phyloP scores from a whole-genome alignment of 192 early-diverging fungal species.

The Fimicolochytrium jonesii region DNA sequence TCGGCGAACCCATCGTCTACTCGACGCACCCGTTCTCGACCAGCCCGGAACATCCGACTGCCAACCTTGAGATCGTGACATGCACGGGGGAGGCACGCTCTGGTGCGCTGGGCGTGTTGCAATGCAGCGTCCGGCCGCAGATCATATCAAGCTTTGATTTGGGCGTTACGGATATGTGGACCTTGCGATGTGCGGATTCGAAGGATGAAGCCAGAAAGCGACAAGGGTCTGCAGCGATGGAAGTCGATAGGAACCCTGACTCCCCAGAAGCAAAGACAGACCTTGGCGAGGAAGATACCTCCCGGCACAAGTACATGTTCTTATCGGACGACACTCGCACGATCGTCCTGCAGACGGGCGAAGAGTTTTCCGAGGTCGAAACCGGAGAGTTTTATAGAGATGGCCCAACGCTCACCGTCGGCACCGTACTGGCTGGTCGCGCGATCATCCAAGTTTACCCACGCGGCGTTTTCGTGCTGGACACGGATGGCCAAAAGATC shows the following conservation, averaged over 20 bases:
- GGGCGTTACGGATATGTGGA: constrained; percentile 61
- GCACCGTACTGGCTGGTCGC: constrained; percentile 63
- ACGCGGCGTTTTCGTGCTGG: constrained; percentile 67
- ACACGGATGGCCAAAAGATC: constrained; percentile 55
- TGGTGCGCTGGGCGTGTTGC: constrained; percentile 58
- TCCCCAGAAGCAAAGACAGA: neutral
- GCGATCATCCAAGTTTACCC: constrained; percentile 80
- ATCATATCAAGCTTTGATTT: constrained; percentile 54
- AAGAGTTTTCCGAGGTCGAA: constrained; percentile 77
- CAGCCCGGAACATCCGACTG: constrained; percentile 10
- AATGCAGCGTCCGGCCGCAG: constrained; percentile 58
- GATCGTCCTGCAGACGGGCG: constrained; percentile 72
- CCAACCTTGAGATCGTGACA: constrained; percentile 53
- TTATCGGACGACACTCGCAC: constrained; percentile 62
- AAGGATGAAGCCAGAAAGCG: neutral
- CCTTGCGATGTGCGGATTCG: constrained; percentile 51
- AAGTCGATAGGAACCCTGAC: neutral
- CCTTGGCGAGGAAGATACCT: neutral
- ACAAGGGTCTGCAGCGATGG: constrained; percentile 38
- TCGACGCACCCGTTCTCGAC: constrained; percentile 24
- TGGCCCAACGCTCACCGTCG: constrained; percentile 75
- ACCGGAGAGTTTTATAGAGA: constrained; percentile 67
- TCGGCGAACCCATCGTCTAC: constrained; percentile 55
- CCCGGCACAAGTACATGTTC: constrained; percentile 43
- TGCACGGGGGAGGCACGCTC: constrained; percentile 54